These are phyloP conservation scores for Pythium dissimile DNA, from an alignment of 352 stramenopile species.

Conservation along the genomic window DNA sequence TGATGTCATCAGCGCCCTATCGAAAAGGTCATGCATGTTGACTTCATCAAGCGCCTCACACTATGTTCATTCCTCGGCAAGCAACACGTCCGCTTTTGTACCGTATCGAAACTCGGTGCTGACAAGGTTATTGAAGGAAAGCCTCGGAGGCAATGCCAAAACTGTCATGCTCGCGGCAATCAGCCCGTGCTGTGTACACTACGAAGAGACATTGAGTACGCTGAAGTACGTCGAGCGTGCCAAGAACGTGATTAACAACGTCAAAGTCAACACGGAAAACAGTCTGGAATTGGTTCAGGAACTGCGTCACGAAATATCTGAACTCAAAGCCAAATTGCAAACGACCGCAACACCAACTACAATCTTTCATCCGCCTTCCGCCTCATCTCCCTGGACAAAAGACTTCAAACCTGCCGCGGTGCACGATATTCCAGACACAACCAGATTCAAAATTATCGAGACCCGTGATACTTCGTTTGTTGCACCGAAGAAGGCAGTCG, in stretches of 20 bases:
- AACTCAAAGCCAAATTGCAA: slow-evolving; percentile 43
- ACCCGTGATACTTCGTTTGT: too few relatives aligned
- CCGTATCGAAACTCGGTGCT: slow-evolving; percentile 90
- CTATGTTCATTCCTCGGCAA: slow-evolving; percentile 3
- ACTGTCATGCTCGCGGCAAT: slow-evolving; percentile 88
- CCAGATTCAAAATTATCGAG: background rate
- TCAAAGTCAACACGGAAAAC: slow-evolving; percentile 35
- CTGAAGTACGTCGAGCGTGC: slow-evolving; percentile 76
- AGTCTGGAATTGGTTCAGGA: slow-evolving; percentile 30
- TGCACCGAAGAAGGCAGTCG: slow-evolving; percentile 1
- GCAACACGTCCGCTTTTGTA: slow-evolving; percentile 41
- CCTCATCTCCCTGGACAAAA: background rate
- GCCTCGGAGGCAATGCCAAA: slow-evolving; percentile 74
- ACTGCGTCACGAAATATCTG: slow-evolving; percentile 32
- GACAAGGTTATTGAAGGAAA: slow-evolving; percentile 77
- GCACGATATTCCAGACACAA: background rate
- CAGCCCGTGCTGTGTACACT: slow-evolving; percentile 79
- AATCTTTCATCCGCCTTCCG: background rate
- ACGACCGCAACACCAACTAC: background rate
- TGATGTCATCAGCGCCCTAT: slow-evolving; percentile 78
- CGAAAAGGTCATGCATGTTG: slow-evolving; percentile 25
- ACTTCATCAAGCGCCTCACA: background rate
- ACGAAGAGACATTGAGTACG: slow-evolving; percentile 86
- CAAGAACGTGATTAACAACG: slow-evolving; percentile 46
- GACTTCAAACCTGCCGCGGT: background rate